Base-by-base conservation (phyloP, 768 basidiomycete species). In the Coprinellus micaceus region DNA sequence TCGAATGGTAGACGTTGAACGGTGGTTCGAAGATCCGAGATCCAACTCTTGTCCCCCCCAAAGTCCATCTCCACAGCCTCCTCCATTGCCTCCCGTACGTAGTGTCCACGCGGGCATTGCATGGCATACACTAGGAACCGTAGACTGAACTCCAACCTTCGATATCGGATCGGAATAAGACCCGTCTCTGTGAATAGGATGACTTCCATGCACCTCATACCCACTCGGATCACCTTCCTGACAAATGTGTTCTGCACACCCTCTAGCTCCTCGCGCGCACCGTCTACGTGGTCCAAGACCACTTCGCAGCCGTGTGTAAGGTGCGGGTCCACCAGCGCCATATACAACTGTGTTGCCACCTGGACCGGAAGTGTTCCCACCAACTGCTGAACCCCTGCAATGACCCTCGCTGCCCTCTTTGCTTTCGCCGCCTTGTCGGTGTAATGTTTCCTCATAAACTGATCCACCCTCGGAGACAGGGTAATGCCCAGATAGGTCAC, bases 271-370 rank as follows among this genome's bases (percentile, higher is more conserved):
- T 10, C 4, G 1, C 29, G 2, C 4, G 19, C 30, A 2, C 30
- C 13, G 1, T n/a, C 22, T 2, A 21, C 25, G 19, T 11, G 6
- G 12, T 52, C 50, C 2, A 36, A 12, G 30, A 39, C 36, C 21
- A 52, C 33, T 2, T 52, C 33, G 13, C 50, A 37, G 1, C 50
- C 33, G 19, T 37, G 37, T 1, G 25, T 52, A 2, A 52, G 37
- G 22, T 52, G 50, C 3, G 50, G 33, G 37, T 52, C 50, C 2
- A 52, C 33, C 33, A 52, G 33, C 2, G 50, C 50, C 50, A 52
- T 52, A 17, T 52, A 52, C 2, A 52, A 33, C 7, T 24, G 19
- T 1, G 36, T 39, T 9, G 50, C 36, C 2, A 21, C 4, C 9
- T 11, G 11, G 0, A n/a, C 19, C 3, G 50, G 19, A 1, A 36